Base-by-base conservation (phyloP, 805 yeast genomes). In the Priceomyces medius region DNA sequence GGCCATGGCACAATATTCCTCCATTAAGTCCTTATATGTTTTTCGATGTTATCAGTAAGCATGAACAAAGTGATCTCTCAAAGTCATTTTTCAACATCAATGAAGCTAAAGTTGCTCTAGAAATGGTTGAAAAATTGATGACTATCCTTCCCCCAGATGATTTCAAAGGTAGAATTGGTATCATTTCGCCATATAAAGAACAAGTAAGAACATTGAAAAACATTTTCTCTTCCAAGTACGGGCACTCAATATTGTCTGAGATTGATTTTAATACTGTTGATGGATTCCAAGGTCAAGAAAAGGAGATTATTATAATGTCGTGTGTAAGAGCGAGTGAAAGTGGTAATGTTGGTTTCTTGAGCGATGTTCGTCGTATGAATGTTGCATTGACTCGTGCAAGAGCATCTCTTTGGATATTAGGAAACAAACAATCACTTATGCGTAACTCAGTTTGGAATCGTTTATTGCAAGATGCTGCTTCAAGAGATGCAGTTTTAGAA, bases 321-420 rank as follows among this genome's bases (percentile, higher is more conserved):
- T 91, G 98, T 78, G 99, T 93, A 3, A 78, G 99, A 54, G 96
- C 98, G 0, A 71, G 74, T 46, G 84, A 81, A 36, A 70, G 76
- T 10, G 77, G 74, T 7, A 66, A 74, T 18, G 88, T 91, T 44
- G 99, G 98, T 13, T 93, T 93, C 64, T 74, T 93, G 59, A 83
- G 85, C 35, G 99, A 93, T 64, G 76, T 83, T 28, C 77, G 99
- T 48, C 86, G 99, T 69, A 88, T 93, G 96, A 93, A 93, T 62
- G 99, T 93, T 40, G 98, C 97, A 0, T 66, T 93, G 27, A 91
- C 98, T 1, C 85, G 99, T 68, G 97, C 98, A 0, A 79, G 84
- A 51, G 76, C 95, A 1, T 85, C 98, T 0, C 68, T 93, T 48
- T 93, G 98, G 98, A 82, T 93, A 42, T 62, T 95, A 12, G 99